These are phyloP conservation scores for Streptanthus diversifolius DNA, from an alignment of 345 rosid species.

Conservation along the genomic window DNA sequence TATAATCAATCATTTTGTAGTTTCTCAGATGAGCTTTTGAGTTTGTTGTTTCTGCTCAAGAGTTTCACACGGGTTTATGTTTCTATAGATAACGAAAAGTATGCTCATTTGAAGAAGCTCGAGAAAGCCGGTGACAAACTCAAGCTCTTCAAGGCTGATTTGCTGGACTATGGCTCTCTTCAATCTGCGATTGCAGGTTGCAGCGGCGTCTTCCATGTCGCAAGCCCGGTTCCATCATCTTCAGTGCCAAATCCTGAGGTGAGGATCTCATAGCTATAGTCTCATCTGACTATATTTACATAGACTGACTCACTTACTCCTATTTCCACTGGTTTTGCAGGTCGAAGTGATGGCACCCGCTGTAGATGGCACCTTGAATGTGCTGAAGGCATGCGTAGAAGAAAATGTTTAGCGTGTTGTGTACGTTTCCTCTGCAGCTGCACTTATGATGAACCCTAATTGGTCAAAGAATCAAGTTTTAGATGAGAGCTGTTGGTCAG, in stretches of 20 bases:
- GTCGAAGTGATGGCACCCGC: conserved; percentile 60
- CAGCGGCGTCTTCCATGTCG: conserved; percentile 65
- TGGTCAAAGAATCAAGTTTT: conserved; percentile 49
- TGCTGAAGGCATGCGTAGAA: conserved; percentile 58
- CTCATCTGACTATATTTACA: background rate
- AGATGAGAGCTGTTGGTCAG: conserved; percentile 69
- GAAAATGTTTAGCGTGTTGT: conserved; percentile 58
- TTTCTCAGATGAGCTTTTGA: background rate
- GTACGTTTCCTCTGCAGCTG: conserved; percentile 56
- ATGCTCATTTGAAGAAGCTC: conserved; percentile 47
- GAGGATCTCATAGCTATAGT: background rate
- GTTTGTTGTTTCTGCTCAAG: background rate
- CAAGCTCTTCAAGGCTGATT: conserved; percentile 60
- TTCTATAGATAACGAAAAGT: conserved; percentile 48
- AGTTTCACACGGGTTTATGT: background rate
- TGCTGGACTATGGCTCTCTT: conserved; percentile 50
- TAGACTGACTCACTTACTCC: conserved; percentile 1
- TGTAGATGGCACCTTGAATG: conserved; percentile 64
- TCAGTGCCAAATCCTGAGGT: conserved; percentile 43
- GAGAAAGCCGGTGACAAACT: conserved; percentile 56
- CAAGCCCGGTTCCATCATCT: conserved; percentile 54
- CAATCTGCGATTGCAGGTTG: conserved; percentile 51
- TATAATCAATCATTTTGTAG: background rate
- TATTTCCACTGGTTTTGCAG: conserved; percentile 23
- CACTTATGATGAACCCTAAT: conserved; percentile 48